These are phyloP conservation scores for Fusarium beomiforme DNA, from an alignment of 2,329 filamentous ascomycete genomes.

Conservation along the genomic window DNA sequence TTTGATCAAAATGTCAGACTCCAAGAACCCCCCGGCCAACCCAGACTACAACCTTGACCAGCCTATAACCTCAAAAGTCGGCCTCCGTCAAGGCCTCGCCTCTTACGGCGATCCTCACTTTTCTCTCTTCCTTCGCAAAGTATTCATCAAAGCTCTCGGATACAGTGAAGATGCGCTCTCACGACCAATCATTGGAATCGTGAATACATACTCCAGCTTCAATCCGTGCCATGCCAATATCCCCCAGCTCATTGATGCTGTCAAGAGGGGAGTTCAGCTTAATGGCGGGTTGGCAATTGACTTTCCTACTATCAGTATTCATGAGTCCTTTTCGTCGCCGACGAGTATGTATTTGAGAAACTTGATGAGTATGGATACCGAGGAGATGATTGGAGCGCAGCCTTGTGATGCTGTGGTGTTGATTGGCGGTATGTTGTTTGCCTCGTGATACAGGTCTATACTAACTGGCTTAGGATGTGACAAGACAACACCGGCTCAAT, in stretches of 20 bases:
- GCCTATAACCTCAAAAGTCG: conserved; percentile 60
- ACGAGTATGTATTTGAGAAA: conserved; percentile 82
- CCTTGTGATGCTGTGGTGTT: conserved; percentile 74
- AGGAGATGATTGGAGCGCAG: conserved; percentile 80
- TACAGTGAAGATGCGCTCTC: conserved; percentile 78
- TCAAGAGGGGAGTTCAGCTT: conserved; percentile 74
- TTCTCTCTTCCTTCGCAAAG: conserved; percentile 78
- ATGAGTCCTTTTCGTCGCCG: conserved; percentile 74
- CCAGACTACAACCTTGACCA: conserved; percentile 70
- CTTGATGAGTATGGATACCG: conserved; percentile 82
- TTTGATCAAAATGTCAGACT: conserved; percentile 23
- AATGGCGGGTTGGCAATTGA: conserved; percentile 75
- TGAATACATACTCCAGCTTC: conserved; percentile 78
- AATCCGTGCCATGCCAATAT: conserved; percentile 80
- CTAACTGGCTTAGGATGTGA: conserved; percentile 66
- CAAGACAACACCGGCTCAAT: conserved; percentile 77
- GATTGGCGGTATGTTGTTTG: conserved; percentile 65
- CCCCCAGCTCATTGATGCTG: conserved; percentile 76
- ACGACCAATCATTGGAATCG: conserved; percentile 76
- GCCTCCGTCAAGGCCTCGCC: conserved; percentile 71
- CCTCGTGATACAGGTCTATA: fast-evolving
- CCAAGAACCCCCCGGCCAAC: conserved; percentile 17
- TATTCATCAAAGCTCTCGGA: conserved; percentile 80
- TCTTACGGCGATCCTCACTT: conserved; percentile 80
- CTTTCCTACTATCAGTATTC: conserved; percentile 78